A percentile compares a stretch with the other conserved stretches of the same genome.
These are phyloP conservation scores for Termitomyces sp. DNA, from an alignment of 768 basidiomycete genomes.

Conservation along the genomic window DNA sequence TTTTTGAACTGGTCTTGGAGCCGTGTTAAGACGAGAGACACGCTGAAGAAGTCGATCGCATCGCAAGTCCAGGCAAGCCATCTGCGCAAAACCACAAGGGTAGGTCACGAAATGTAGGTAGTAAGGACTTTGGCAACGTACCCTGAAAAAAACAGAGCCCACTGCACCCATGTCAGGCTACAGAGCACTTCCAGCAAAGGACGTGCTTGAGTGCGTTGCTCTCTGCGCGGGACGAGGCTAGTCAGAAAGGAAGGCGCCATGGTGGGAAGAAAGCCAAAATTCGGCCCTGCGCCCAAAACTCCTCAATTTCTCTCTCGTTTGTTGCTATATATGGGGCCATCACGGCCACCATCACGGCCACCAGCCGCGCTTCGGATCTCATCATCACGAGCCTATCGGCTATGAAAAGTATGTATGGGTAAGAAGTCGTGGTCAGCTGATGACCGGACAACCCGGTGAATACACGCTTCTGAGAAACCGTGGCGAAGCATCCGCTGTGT, in stretches of 20 bases:
- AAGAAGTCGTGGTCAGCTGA: background rate
- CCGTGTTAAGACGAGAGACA: constrained; percentile 48
- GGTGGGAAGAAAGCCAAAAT: background rate
- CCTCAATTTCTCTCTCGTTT: background rate
- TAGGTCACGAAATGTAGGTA: background rate
- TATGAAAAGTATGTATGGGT: background rate
- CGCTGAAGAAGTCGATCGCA: constrained; percentile 83
- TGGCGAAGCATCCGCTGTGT: too few relatives aligned
- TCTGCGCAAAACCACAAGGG: constrained; percentile 23
- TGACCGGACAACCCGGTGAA: background rate
- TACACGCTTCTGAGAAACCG: too few relatives aligned
- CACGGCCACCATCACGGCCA: background rate
- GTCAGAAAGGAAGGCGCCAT: constrained; percentile 46
- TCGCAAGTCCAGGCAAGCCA: constrained; percentile 88
- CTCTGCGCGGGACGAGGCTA: constrained; percentile 44
- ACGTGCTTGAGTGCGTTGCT: constrained; percentile 28
- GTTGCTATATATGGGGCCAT: background rate
- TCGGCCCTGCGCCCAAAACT: too few relatives aligned
- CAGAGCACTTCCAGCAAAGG: constrained; percentile 38
- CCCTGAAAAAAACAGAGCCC: constrained; percentile 57
- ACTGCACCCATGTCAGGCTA: constrained; percentile 45
- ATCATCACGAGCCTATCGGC: background rate
- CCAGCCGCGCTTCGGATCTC: constrained; percentile 8
- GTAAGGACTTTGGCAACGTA: constrained; percentile 22
- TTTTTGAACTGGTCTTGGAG: constrained; percentile 45